These are phyloP conservation scores for Scedosporium minutisporum DNA, from an alignment of 2,329 filamentous ascomycete species.

Conservation along the genomic window DNA sequence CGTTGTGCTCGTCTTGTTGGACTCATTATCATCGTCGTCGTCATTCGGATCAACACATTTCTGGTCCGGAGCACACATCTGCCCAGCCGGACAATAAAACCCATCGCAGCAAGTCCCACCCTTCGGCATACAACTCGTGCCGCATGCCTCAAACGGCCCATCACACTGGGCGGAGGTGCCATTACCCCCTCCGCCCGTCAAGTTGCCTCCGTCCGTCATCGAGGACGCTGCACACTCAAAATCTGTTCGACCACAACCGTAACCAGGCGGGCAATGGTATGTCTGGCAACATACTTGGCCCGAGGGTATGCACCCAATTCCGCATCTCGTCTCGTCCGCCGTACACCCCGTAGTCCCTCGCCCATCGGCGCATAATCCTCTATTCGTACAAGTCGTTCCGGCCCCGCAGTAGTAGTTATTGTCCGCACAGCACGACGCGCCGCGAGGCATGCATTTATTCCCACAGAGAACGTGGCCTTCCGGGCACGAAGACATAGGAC, in stretches of 20 bases:
- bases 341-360: neutral
- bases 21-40: neutral
- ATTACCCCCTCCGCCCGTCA: neutral
- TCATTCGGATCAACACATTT: neutral
- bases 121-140: slow-evolving; percentile 1
- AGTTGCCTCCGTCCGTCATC: neutral
- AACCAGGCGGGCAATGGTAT: neutral
- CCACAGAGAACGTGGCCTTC: neutral
- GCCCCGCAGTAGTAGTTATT: neutral
- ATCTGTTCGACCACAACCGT: neutral
- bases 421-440: neutral
- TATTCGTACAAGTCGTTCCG: neutral
- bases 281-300: neutral
- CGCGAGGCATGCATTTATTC: neutral
- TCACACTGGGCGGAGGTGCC: neutral
- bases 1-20: neutral
- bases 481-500: neutral
- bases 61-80: neutral
- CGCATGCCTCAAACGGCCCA: neutral
- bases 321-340: neutral
- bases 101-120: neutral
- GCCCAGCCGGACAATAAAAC: neutral
- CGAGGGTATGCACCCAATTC: neutral
- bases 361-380: neutral
- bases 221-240: neutral